phyloP scores from a whole-genome alignment of 164 flowering plant species.

The Vitis rupestris region DNA sequence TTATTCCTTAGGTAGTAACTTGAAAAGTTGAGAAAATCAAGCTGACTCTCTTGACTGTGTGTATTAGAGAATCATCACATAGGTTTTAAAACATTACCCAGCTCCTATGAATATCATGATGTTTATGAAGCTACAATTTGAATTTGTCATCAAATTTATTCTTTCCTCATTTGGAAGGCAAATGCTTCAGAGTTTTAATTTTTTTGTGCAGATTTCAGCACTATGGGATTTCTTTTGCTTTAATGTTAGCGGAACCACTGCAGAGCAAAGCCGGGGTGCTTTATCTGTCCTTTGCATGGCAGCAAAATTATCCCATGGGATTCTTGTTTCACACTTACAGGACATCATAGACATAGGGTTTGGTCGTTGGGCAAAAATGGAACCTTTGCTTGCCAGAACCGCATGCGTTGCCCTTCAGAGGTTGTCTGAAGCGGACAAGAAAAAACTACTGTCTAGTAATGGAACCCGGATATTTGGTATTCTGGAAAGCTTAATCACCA shows the following conservation, averaged over 20 bases:
- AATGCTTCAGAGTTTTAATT: not conserved
- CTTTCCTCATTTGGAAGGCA: not conserved
- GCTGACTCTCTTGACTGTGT: too few species aligned
- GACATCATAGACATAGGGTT: constrained; percentile 95
- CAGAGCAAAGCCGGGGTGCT: constrained; percentile 96
- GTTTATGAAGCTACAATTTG: too few species aligned
- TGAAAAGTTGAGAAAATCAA: too few species aligned
- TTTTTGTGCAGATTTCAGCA: constrained; percentile 71
- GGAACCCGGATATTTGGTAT: constrained; percentile 72
- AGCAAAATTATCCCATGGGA: constrained; percentile 66
- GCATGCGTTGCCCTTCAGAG: constrained; percentile 89
- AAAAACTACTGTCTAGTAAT: constrained; percentile 52
- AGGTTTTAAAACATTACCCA: too few species aligned
- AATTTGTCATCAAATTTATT: too few species aligned
- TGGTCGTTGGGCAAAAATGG: constrained; percentile 97
- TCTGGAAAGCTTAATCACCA: constrained; percentile 68
- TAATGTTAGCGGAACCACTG: constrained; percentile 78
- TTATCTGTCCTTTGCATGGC: constrained; percentile 93
- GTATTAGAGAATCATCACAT: too few species aligned
- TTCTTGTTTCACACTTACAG: constrained; percentile 79
- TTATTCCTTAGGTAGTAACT: not conserved
- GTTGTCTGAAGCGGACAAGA: constrained; percentile 76
- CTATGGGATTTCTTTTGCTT: constrained; percentile 98
- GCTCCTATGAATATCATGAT: too few species aligned
- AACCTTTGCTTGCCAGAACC: constrained; percentile 90